Conservation (phyloP, 129 eudicot genomes). For the Helichrysum umbraculigerum region DNA sequence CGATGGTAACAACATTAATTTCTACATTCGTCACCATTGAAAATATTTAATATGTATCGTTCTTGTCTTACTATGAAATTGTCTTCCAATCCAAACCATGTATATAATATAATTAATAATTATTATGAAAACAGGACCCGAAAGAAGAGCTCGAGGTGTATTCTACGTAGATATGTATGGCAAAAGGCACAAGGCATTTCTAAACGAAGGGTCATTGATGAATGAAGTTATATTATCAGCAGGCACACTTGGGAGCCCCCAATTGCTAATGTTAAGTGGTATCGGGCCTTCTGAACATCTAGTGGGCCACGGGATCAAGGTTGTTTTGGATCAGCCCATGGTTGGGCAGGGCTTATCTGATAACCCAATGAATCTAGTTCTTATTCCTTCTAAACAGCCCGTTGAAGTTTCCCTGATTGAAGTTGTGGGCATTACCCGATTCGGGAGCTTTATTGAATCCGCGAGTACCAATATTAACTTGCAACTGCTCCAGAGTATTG, state of each 20-base stretch:
- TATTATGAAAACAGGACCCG: constrained; percentile 24
- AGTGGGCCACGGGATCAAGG: constrained; percentile 41
- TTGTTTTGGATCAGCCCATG: constrained; percentile 66
- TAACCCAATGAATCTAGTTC: constrained; percentile 67
- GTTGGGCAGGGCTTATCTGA: constrained; percentile 81
- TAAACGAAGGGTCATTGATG: constrained; percentile 36
- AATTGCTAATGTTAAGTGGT: constrained; percentile 70
- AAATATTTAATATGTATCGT: no score
- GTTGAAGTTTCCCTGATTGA: constrained; percentile 69
- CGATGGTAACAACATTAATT: constrained; percentile 39
- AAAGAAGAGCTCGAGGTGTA: constrained; percentile 67
- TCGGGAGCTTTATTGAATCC: constrained; percentile 50
- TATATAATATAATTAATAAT: no score
- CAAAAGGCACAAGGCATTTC: constrained; percentile 47
- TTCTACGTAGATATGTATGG: constrained; percentile 54
- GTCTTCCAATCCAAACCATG: no score
- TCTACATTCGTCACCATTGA: neutral
- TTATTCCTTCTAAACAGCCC: constrained; percentile 48
- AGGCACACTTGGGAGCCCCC: constrained; percentile 93
- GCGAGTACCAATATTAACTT: constrained; percentile 56
- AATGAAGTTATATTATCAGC: constrained; percentile 75
- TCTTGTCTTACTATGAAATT: no score
- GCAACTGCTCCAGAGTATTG: constrained; percentile 16
- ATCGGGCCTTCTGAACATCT: constrained; percentile 68
- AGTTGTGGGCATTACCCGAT: constrained; percentile 60